A percentile compares a stretch with the other conserved stretches of the same genome.
phyloP scores from a whole-genome alignment of 2,329 filamentous ascomycete genomes.

The Stemphylium lycopersici region DNA sequence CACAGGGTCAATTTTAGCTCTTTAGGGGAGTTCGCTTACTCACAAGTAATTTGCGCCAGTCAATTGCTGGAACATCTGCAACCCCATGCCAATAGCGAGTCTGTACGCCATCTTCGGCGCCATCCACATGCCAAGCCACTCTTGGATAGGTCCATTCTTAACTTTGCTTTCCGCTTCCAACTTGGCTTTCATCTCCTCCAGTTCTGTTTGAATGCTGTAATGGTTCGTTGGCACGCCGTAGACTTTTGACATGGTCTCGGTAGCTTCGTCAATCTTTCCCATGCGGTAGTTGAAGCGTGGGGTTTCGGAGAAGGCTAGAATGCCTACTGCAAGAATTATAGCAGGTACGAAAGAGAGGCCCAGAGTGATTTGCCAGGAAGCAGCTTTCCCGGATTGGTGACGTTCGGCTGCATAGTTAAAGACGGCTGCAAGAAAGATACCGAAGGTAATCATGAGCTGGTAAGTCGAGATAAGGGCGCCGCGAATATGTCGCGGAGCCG shows the following conservation, averaged over 20 bases:
- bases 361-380: constrained; percentile 68
- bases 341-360: constrained; percentile 63
- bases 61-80: constrained; percentile 70
- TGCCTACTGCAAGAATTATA: constrained; percentile 58
- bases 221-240: constrained; percentile 63
- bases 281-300: constrained; percentile 63
- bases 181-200: constrained; percentile 62
- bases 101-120: constrained; percentile 70
- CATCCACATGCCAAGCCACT: constrained; percentile 64
- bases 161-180: constrained; percentile 55
- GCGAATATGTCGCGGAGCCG: constrained; percentile 66
- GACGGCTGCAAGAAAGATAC: constrained; percentile 60
- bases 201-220: constrained; percentile 57
- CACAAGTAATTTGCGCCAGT: constrained; percentile 60
- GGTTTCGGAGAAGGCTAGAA: constrained; percentile 60
- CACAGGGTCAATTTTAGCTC: neutral
- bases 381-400: constrained; percentile 49
- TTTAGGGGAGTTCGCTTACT: neutral
- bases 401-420: constrained; percentile 66
- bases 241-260: constrained; percentile 57
- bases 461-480: constrained; percentile 67
- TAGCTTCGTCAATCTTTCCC: constrained; percentile 58
- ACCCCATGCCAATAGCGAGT: constrained; percentile 63
- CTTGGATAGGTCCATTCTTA: constrained; percentile 53
- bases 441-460: constrained; percentile 71